Evolutionary conservation across 352 stramenopile genomes (phyloP).

Genomic region (Phytophthora aleatoria): DNA sequence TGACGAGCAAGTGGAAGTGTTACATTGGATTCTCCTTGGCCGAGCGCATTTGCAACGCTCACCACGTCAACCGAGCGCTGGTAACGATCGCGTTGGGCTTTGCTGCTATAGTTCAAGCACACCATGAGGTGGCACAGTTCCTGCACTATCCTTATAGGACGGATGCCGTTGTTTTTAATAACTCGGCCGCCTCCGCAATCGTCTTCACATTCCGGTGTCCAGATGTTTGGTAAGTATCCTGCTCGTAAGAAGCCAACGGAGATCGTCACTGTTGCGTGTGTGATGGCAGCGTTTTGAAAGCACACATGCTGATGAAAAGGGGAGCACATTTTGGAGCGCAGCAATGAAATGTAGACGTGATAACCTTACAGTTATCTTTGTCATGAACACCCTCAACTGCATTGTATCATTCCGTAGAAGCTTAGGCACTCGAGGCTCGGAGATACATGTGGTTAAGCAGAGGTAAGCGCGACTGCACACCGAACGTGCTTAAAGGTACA

Average conservation of each 20-base stretch:
- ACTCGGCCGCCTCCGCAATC: neutral
- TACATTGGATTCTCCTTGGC: conserved; percentile 3
- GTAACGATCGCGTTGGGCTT: conserved; percentile 11
- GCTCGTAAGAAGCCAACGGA: neutral
- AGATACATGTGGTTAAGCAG: too few relatives aligned
- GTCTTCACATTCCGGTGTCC: neutral
- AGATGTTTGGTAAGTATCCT: conserved; percentile 2
- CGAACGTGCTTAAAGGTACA: too few relatives aligned
- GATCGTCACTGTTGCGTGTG: neutral
- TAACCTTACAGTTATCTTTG: neutral
- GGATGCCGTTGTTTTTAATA: neutral
- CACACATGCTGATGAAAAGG: neutral
- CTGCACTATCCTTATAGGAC: neutral
- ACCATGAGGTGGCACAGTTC: conserved; percentile 3
- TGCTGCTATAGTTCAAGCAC: conserved; percentile 4
- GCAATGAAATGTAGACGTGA: neutral
- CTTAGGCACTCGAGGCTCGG: too few relatives aligned
- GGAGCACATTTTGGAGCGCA: neutral
- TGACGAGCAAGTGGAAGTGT: neutral
- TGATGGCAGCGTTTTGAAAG: neutral
- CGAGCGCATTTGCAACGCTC: conserved; percentile 20
- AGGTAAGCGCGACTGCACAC: too few relatives aligned
- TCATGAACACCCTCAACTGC: too few relatives aligned
- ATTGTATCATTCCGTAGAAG: too few relatives aligned
- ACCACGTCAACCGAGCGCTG: neutral